Evolutionary conservation across 2,329 filamentous ascomycete genomes (phyloP).

Genomic region (Aspergillus versicolor): DNA sequence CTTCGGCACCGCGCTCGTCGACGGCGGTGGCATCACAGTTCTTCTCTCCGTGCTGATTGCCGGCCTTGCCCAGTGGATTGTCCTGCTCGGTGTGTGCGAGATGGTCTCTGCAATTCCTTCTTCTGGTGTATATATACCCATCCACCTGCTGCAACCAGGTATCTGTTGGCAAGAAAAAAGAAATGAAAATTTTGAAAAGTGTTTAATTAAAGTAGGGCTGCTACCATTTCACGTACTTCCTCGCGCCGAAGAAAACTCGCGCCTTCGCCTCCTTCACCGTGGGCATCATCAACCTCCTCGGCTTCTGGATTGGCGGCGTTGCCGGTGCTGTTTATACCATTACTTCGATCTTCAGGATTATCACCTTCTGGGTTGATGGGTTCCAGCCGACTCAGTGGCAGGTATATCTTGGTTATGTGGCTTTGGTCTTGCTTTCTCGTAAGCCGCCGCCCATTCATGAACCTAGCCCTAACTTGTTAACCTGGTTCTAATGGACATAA

Average conservation of each 20-base stretch:
- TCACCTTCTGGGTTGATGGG: conserved; percentile 10
- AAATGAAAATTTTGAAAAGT: too few species aligned
- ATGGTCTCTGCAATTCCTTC: conserved; percentile 17
- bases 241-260: conserved; percentile 21
- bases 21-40: conserved; percentile 24
- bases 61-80: conserved; percentile 23
- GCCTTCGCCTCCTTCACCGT: conserved; percentile 26
- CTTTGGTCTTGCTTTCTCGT: conserved; percentile 15
- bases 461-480: neutral
- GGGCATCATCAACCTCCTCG: conserved; percentile 25
- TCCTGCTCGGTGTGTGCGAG: conserved; percentile 15
- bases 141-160: neutral
- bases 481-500: too few species aligned
- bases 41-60: conserved; percentile 24
- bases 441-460: neutral
- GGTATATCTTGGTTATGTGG: conserved; percentile 18
- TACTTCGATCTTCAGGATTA: conserved; percentile 18
- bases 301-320: conserved; percentile 25
- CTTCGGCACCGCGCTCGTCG: conserved; percentile 24
- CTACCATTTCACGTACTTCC: conserved; percentile 31
- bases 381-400: conserved; percentile 19
- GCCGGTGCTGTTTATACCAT: conserved; percentile 17
- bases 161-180: too few species aligned
- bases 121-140: conserved; percentile 8
- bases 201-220: conserved; percentile 21